A percentile compares a stretch with the other conserved stretches of the same genome.
These are phyloP conservation scores for Lycium barbarum DNA, from an alignment of 257 asterid genomes.

Conservation along the genomic window DNA sequence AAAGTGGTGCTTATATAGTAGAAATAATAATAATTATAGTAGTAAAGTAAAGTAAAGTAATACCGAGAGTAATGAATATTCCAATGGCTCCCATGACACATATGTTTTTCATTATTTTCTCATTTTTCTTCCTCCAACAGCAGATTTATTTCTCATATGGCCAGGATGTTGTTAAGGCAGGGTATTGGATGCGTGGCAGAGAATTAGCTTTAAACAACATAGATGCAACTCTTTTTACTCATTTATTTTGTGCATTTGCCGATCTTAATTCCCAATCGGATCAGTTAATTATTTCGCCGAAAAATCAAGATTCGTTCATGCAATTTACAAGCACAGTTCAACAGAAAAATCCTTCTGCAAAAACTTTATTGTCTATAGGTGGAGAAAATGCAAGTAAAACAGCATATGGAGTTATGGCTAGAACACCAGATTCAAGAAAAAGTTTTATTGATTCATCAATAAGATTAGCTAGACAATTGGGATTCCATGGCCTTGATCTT, in stretches of 20 bases:
- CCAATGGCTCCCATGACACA: too few relatives aligned
- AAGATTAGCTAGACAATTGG: constrained; percentile 41
- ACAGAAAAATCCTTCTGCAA: constrained; percentile 46
- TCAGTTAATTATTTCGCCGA: constrained; percentile 45
- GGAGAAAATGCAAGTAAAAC: constrained; percentile 43
- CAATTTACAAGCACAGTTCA: constrained; percentile 53
- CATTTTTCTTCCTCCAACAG: constrained; percentile 32
- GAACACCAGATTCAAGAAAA: constrained; percentile 38
- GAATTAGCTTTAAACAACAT: constrained; percentile 41
- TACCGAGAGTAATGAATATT: too few relatives aligned
- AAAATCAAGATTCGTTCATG: constrained; percentile 42
- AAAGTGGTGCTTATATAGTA: too few relatives aligned
- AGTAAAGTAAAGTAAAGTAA: too few relatives aligned
- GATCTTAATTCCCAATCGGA: constrained; percentile 43
- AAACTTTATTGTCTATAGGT: constrained; percentile 58
- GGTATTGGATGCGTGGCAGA: constrained; percentile 55
- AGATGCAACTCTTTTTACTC: constrained; percentile 54
- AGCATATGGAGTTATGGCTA: constrained; percentile 49
- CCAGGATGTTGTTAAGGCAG: constrained; percentile 45
- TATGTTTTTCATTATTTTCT: constrained; percentile 22
- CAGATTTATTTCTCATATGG: constrained; percentile 25
- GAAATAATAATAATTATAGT: too few relatives aligned
- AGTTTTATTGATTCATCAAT: constrained; percentile 56
- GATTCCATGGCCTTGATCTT: constrained; percentile 52
- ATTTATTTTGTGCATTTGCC: constrained; percentile 62